Evolutionary conservation across 2,329 filamentous ascomycete genomes (phyloP).

Genomic region (Fusarium praegraminearum): DNA sequence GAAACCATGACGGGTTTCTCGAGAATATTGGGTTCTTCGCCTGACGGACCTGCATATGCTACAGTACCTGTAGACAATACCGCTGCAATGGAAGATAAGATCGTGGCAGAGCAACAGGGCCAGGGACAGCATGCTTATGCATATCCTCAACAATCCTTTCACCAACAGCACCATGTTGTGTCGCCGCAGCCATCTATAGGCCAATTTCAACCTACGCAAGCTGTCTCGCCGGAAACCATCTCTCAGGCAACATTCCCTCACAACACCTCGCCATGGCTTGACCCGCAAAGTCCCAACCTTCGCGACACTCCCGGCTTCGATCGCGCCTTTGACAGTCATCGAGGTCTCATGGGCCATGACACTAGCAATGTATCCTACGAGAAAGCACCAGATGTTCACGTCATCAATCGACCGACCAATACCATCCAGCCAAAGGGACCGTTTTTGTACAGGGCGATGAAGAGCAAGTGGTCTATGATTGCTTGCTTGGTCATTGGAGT

Average conservation of each 20-base stretch:
- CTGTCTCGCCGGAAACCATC: slow-evolving; percentile 11
- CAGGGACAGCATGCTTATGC: background rate
- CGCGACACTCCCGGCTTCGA: slow-evolving; percentile 21
- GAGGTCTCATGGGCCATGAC: slow-evolving; percentile 5
- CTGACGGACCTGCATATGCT: background rate
- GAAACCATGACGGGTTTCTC: background rate
- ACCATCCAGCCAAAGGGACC: background rate
- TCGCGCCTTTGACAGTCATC: slow-evolving; percentile 10
- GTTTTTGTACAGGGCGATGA: slow-evolving; percentile 15
- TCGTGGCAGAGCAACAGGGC: background rate
- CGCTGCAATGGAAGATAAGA: slow-evolving; percentile 14
- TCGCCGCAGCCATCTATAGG: slow-evolving; percentile 9
- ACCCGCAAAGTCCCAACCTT: slow-evolving; percentile 23
- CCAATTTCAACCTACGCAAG: background rate
- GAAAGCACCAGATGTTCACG: background rate
- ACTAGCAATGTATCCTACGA: background rate
- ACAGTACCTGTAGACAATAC: background rate
- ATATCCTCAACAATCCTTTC: slow-evolving; percentile 4
- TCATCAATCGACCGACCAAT: background rate
- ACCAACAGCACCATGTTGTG: slow-evolving; percentile 2
- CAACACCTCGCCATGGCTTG: slow-evolving; percentile 15
- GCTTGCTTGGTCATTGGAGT: slow-evolving; percentile 17
- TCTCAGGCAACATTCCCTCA: background rate
- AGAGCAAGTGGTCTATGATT: slow-evolving; percentile 35
- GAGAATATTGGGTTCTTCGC: background rate